Percentiles rank a stretch among this genome's conserved stretches.
Conservation (phyloP, 192 early-diverging fungal species). For the Coemansia asiatica region DNA sequence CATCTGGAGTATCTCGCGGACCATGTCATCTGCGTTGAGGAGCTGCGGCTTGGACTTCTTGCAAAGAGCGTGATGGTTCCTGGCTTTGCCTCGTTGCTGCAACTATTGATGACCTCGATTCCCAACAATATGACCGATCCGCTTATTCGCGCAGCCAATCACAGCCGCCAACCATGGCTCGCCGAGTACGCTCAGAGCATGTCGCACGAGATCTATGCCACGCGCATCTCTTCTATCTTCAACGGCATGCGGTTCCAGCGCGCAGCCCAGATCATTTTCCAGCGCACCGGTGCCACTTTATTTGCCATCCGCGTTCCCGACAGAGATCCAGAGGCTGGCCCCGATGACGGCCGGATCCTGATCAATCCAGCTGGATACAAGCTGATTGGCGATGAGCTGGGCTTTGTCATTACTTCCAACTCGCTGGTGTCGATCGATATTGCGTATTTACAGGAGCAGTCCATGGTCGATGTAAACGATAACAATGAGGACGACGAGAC, state of each 20-base stretch:
- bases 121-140: constrained; percentile 54
- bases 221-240: constrained; percentile 51
- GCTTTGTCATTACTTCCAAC: constrained; percentile 59
- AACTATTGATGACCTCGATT: constrained; percentile 67
- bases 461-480: constrained; percentile 1
- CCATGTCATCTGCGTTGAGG: constrained; percentile 70
- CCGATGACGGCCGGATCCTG: constrained; percentile 29
- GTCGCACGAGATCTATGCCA: constrained; percentile 66
- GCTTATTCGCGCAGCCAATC: constrained; percentile 34
- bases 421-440: constrained; percentile 50
- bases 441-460: constrained; percentile 36
- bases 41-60: constrained; percentile 68
- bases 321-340: constrained; percentile 1
- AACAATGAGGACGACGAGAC: constrained; percentile 26
- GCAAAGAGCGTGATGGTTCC: constrained; percentile 70
- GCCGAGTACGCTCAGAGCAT: constrained; percentile 64
- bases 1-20: constrained; percentile 74
- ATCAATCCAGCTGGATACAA: constrained; percentile 63
- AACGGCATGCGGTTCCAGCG: constrained; percentile 58
- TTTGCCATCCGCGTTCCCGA: constrained; percentile 58
- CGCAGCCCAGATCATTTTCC: constrained; percentile 60
- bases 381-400: constrained; percentile 62
- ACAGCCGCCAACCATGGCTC: constrained; percentile 53
- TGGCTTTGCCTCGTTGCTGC: constrained; percentile 68
- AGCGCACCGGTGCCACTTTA: constrained; percentile 59